Conservation (phyloP, 495 filamentous ascomycete genomes). For the Trypethelium eluteriae region DNA sequence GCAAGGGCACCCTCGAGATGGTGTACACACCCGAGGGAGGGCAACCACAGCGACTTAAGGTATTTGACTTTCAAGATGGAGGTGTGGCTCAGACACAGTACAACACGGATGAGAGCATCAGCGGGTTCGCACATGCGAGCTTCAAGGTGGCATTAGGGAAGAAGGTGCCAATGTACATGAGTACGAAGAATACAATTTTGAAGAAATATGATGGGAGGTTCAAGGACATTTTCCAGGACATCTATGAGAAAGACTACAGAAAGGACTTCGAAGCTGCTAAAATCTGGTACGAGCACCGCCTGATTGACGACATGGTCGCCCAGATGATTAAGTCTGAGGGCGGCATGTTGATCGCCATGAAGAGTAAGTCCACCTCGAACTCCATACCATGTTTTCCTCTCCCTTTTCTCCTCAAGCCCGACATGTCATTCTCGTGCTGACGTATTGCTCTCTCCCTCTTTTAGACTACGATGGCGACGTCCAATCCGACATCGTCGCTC, state of each 20-base stretch:
- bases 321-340: conserved; percentile 99
- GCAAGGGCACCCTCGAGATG: conserved; percentile 81
- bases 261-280: conserved; percentile 77
- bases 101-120: conserved; percentile 93
- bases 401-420: not conserved
- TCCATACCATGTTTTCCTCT: conserved; percentile 14
- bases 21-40: conserved; percentile 83
- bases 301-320: conserved; percentile 99
- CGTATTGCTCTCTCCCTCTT: not conserved
- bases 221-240: conserved; percentile 98
- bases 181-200: conserved; percentile 98
- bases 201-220: conserved; percentile 98
- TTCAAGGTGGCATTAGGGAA: conserved; percentile 92
- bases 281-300: conserved; percentile 98
- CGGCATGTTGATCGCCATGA: conserved; percentile 93
- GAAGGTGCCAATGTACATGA: conserved; percentile 88
- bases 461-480: conserved; percentile 97
- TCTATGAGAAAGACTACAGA: conserved; percentile 83
- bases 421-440: not conserved
- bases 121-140: conserved; percentile 85
- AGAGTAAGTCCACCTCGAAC: conserved; percentile 54
- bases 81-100: conserved; percentile 92
- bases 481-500: conserved; percentile 94
- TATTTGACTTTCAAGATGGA: conserved; percentile 58
- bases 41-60: conserved; percentile 75